Evolutionary conservation across 441 rosid species (phyloP).

Genomic region (Lepidium campestre): DNA sequence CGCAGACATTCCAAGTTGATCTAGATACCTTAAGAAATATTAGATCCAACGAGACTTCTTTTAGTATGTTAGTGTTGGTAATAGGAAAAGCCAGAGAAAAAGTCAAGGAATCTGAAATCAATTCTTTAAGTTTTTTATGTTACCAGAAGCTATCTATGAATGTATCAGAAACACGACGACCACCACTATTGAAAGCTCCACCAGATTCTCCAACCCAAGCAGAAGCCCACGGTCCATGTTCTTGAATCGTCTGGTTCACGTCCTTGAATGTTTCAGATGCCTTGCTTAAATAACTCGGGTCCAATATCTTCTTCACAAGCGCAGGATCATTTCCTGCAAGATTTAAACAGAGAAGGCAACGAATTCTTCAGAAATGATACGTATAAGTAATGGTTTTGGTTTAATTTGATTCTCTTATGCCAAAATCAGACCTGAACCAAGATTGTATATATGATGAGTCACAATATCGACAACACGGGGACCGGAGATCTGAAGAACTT

Average conservation of each 20-base stretch:
- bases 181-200: slow-evolving; percentile 97
- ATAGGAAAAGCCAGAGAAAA: background rate
- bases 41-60: background rate
- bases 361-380: background rate
- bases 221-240: slow-evolving; percentile 81
- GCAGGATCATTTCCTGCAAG: slow-evolving; percentile 72
- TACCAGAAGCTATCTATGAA: slow-evolving; percentile 95
- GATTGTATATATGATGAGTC: slow-evolving; percentile 94
- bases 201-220: slow-evolving; percentile 99
- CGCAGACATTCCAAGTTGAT: slow-evolving; percentile 95
- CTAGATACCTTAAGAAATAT: slow-evolving; percentile 60
- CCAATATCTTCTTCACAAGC: slow-evolving; percentile 67
- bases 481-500: slow-evolving; percentile 80
- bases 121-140: background rate
- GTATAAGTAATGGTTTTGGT: background rate
- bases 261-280: slow-evolving; percentile 54
- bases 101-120: background rate
- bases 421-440: slow-evolving; percentile 63
- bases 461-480: slow-evolving; percentile 45
- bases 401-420: background rate
- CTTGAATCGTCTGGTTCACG: slow-evolving; percentile 47
- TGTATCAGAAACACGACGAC: slow-evolving; percentile 69
- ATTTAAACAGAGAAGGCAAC: background rate
- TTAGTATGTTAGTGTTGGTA: background rate
- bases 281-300: slow-evolving; percentile 61